A percentile compares a stretch with the other conserved stretches of the same genome.
These are phyloP conservation scores for Globomyces pollinis-pini DNA, from an alignment of 192 early-diverging fungal species.

Conservation along the genomic window DNA sequence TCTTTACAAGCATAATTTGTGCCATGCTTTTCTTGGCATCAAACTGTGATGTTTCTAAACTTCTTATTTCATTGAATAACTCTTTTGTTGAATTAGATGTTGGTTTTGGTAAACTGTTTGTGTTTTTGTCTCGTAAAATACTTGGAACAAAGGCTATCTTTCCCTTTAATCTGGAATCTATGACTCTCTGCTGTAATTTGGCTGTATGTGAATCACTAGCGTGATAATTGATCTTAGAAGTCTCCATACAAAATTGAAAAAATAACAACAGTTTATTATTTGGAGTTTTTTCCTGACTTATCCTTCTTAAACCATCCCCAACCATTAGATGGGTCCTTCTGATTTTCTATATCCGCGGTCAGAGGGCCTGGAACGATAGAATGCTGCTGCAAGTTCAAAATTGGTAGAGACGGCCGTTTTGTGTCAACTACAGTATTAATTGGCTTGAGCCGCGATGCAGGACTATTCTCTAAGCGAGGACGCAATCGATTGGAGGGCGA, in stretches of 20 bases:
- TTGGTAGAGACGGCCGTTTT: neutral
- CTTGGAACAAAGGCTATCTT: neutral
- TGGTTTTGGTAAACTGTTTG: too few relatives aligned
- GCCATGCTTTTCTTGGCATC: too few relatives aligned
- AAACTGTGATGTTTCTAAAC: too few relatives aligned
- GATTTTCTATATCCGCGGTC: neutral
- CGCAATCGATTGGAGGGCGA: too few relatives aligned
- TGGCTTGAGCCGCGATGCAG: neutral
- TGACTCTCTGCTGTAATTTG: neutral
- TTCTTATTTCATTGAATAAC: neutral
- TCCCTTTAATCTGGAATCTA: neutral
- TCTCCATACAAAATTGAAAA: too few relatives aligned
- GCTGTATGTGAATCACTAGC: too few relatives aligned
- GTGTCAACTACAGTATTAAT: neutral
- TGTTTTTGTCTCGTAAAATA: too few relatives aligned
- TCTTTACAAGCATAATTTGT: too few relatives aligned
- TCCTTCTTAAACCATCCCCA: constrained; percentile 7
- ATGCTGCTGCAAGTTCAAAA: neutral
- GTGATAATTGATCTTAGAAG: neutral
- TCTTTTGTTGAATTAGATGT: neutral
- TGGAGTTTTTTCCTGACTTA: neutral
- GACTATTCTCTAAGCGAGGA: neutral
- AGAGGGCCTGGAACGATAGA: neutral
- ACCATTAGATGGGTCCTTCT: neutral
- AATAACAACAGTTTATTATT: neutral